Conservation (phyloP, 148 eudicot genomes). For the Rhododendron ovatum region DNA sequence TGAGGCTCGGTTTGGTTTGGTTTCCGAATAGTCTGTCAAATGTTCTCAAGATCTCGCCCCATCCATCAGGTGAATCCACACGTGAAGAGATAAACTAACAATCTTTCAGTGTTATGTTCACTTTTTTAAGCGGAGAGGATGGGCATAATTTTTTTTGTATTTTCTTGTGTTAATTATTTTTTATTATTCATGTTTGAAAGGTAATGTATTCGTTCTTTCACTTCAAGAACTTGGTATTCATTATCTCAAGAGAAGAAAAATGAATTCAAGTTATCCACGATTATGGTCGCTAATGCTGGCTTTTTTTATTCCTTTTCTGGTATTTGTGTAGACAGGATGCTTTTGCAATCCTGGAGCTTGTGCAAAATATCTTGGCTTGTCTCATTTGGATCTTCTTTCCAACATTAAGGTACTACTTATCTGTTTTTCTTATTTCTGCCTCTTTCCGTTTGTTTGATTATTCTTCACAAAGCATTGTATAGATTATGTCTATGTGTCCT, state of each 20-base stretch:
- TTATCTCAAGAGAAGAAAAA: neutral
- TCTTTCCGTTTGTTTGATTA: constrained; percentile 6
- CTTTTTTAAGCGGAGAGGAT: neutral
- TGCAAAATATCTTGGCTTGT: constrained; percentile 85
- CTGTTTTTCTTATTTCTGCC: constrained; percentile 2
- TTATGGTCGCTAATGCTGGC: constrained; percentile 14
- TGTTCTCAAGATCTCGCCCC: neutral
- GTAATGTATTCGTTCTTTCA: neutral
- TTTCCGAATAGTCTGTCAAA: neutral
- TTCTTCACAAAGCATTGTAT: constrained; percentile 1
- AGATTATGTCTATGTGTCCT: neutral
- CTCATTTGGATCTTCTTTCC: constrained; percentile 81
- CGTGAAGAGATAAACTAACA: neutral
- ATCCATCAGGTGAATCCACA: neutral
- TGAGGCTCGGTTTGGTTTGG: neutral
- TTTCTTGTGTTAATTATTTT: neutral
- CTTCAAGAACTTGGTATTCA: neutral
- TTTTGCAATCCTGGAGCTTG: constrained; percentile 99
- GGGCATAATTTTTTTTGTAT: neutral
- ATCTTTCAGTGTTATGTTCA: neutral
- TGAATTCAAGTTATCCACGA: neutral
- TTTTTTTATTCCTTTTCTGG: constrained; percentile 15
- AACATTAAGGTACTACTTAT: constrained; percentile 72
- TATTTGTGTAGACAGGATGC: constrained; percentile 82
- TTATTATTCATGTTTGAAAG: neutral